These are phyloP conservation scores for Geranium incanum DNA, from an alignment of 441 rosid genomes.

Conservation along the genomic window DNA sequence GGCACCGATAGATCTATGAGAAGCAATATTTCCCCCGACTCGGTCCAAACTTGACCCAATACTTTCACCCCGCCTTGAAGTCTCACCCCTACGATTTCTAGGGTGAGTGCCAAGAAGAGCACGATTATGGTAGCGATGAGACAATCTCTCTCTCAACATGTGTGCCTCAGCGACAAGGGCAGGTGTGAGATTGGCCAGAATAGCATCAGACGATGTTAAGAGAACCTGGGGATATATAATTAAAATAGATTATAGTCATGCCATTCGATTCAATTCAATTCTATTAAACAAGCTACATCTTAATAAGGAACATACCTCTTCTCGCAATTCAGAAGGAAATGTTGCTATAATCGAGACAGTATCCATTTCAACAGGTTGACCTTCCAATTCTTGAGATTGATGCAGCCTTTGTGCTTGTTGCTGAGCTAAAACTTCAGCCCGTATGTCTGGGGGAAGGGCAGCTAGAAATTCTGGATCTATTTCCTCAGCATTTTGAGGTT, in stretches of 20 bases:
- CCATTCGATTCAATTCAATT: neutral
- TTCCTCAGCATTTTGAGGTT: constrained; percentile 69
- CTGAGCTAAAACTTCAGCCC: constrained; percentile 94
- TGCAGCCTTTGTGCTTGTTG: constrained; percentile 91
- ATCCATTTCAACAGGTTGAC: constrained; percentile 99
- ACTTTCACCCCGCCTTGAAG: constrained; percentile 84
- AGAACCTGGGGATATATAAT: constrained; percentile 55
- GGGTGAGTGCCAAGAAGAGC: constrained; percentile 88
- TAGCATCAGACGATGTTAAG: constrained; percentile 90
- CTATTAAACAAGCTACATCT: constrained; percentile 8
- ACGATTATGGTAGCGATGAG: constrained; percentile 82
- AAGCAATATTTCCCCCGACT: constrained; percentile 45
- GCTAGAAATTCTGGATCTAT: constrained; percentile 99
- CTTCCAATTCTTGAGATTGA: constrained; percentile 97
- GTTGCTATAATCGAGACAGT: constrained; percentile 96
- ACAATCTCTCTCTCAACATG: constrained; percentile 95
- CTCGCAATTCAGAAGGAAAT: constrained; percentile 93
- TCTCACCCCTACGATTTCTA: constrained; percentile 89
- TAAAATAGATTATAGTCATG: neutral
- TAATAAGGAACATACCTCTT: constrained; percentile 55
- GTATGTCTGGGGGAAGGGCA: constrained; percentile 94
- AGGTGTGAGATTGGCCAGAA: constrained; percentile 96
- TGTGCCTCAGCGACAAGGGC: constrained; percentile 99
- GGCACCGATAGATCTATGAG: constrained; percentile 61
- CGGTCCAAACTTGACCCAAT: constrained; percentile 59